These are phyloP conservation scores for Termitomyces sp. DNA, from an alignment of 768 basidiomycete species.

Conservation along the genomic window DNA sequence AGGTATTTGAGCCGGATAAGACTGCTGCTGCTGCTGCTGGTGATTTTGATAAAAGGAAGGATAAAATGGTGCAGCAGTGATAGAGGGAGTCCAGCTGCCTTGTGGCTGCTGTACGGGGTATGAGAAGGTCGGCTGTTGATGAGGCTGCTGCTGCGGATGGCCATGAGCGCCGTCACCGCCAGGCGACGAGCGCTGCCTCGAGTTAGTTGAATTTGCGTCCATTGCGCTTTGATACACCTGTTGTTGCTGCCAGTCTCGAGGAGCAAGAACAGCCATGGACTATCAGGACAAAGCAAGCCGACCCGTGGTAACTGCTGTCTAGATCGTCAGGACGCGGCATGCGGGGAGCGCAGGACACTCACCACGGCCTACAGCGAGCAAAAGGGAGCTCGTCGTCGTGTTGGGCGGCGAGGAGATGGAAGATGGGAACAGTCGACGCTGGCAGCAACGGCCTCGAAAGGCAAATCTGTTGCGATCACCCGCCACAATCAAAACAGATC, in stretches of 20 bases:
- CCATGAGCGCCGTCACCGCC: slow-evolving; percentile 44
- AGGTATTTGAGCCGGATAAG: slow-evolving; percentile 45
- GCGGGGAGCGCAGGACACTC: background rate
- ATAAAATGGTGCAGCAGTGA: slow-evolving; percentile 69
- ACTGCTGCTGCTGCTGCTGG: slow-evolving; percentile 49
- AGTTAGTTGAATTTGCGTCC: slow-evolving; percentile 44
- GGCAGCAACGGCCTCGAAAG: slow-evolving; percentile 26
- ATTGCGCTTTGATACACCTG: slow-evolving; percentile 48
- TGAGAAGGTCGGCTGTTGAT: slow-evolving; percentile 46
- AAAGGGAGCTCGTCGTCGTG: slow-evolving; percentile 10
- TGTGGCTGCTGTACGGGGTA: slow-evolving; percentile 71
- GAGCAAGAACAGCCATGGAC: slow-evolving; percentile 79
- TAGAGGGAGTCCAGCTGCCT: slow-evolving; percentile 66
- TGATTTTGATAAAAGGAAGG: slow-evolving; percentile 75
- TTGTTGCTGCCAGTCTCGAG: slow-evolving; percentile 65
- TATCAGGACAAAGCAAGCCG: slow-evolving; percentile 18
- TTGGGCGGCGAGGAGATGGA: slow-evolving; percentile 11
- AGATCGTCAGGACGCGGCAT: slow-evolving; percentile 4
- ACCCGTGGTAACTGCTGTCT: slow-evolving; percentile 14
- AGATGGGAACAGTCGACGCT: slow-evolving; percentile 23
- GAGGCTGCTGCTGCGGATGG: slow-evolving; percentile 31
- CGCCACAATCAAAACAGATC: slow-evolving; percentile 32
- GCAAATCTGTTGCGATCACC: slow-evolving; percentile 34
- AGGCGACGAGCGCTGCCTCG: slow-evolving; percentile 61
- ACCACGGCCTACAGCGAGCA: slow-evolving; percentile 15